These are phyloP conservation scores for Boletellus sp. DNA, from an alignment of 1,284 basidiomycete genomes.

Conservation along the genomic window DNA sequence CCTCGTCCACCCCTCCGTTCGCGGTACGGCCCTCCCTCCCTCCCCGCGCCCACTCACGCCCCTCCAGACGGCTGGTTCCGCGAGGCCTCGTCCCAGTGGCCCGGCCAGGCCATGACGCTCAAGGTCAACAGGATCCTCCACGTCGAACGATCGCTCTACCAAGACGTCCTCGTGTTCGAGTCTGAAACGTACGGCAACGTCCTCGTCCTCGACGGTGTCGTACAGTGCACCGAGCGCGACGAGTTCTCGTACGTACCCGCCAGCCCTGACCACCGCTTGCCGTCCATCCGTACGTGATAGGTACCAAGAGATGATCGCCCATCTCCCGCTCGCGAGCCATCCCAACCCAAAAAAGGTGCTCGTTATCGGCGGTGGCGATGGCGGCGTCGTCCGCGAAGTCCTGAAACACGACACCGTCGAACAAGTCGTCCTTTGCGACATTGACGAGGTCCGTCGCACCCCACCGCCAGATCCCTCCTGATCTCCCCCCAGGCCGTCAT, in stretches of 20 bases:
- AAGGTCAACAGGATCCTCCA: slow-evolving; percentile 96
- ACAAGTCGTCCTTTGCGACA: slow-evolving; percentile 94
- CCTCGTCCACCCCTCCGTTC: slow-evolving; percentile 32
- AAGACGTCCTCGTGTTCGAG: slow-evolving; percentile 96
- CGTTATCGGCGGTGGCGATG: slow-evolving; percentile 96
- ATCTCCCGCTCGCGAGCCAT: slow-evolving; percentile 92
- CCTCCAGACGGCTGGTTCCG: slow-evolving; percentile 92
- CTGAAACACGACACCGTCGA: slow-evolving; percentile 93
- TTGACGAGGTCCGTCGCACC: slow-evolving; percentile 75
- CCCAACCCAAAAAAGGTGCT: slow-evolving; percentile 96
- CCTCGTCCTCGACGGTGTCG: slow-evolving; percentile 91
- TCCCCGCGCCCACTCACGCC: no score
- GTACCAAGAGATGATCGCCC: slow-evolving; percentile 99
- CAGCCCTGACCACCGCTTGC: no score
- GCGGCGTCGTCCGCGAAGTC: slow-evolving; percentile 95
- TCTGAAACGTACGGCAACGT: slow-evolving; percentile 96
- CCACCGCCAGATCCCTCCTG: not conserved
- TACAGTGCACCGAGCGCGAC: slow-evolving; percentile 96
- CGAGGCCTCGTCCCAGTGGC: slow-evolving; percentile 97
- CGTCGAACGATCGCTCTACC: slow-evolving; percentile 88
- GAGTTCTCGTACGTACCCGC: slow-evolving; percentile 83
- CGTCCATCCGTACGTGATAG: slow-evolving; percentile 37
- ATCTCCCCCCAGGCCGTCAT: slow-evolving; percentile 72
- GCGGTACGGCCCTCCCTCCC: slow-evolving; percentile 17
- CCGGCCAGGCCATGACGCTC: slow-evolving; percentile 92